A percentile compares a stretch with the other conserved stretches of the same genome.
Evolutionary conservation across 306 rosid genomes (phyloP).

Genomic region (Casuarina glauca): DNA sequence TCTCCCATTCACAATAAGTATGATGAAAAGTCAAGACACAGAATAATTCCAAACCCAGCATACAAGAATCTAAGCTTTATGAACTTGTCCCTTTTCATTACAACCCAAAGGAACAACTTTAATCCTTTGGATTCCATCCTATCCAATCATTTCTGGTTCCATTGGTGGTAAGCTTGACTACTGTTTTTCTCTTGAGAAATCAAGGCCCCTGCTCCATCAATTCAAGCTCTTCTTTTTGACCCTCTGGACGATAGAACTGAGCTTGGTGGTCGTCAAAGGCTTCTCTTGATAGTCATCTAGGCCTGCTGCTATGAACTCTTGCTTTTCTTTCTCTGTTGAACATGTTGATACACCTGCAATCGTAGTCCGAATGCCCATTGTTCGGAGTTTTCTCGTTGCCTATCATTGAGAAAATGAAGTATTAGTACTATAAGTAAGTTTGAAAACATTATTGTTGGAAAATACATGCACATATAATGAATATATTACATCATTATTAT

Average conservation of each 20-base stretch:
- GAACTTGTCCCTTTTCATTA: too few species aligned
- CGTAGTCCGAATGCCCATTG: slow-evolving; percentile 64
- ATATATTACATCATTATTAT: too few species aligned
- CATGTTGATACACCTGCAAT: slow-evolving; percentile 73
- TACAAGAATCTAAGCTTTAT: too few species aligned
- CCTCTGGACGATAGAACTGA: slow-evolving; percentile 49
- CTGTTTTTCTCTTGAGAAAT: too few species aligned
- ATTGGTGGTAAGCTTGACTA: too few species aligned
- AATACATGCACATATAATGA: too few species aligned
- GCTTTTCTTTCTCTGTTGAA: slow-evolving; percentile 24
- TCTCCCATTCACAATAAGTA: too few species aligned
- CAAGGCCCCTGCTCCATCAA: neutral
- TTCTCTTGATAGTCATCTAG: slow-evolving; percentile 68
- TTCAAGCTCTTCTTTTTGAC: slow-evolving; percentile 1
- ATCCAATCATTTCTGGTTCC: too few species aligned
- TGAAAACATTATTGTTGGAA: neutral
- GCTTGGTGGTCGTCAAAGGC: slow-evolving; percentile 57
- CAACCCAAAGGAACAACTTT: too few species aligned
- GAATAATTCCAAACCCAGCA: too few species aligned
- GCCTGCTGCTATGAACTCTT: slow-evolving; percentile 68
- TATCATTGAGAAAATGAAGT: slow-evolving; percentile 8
- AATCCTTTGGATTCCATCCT: too few species aligned
- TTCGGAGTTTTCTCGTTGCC: slow-evolving; percentile 75
- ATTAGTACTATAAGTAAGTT: neutral
- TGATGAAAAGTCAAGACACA: too few species aligned